Evolutionary conservation across 306 rosid genomes (phyloP).

Genomic region (Casuarina equisetifolia): DNA sequence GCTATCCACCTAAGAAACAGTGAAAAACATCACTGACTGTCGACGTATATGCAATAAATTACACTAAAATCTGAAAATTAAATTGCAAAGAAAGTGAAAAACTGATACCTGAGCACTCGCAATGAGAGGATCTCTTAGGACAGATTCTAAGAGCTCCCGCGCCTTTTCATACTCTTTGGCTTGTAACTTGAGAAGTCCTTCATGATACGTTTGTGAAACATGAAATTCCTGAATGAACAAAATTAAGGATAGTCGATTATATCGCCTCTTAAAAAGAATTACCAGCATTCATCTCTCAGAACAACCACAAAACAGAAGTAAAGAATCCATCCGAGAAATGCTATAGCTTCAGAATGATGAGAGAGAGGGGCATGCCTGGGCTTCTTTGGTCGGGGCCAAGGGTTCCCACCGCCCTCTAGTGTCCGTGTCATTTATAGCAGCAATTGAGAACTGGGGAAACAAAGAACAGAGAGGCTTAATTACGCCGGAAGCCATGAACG

Average conservation of each 20-base stretch:
- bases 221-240: conserved; percentile 76
- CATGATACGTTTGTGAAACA: conserved; percentile 90
- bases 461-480: background rate
- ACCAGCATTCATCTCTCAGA: background rate
- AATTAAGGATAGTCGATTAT: background rate
- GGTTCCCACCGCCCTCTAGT: conserved; percentile 85
- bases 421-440: conserved; percentile 92
- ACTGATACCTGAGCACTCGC: conserved; percentile 59
- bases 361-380: conserved; percentile 59
- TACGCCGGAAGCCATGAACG: background rate
- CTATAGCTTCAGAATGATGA: background rate
- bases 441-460: conserved; percentile 72
- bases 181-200: conserved; percentile 84
- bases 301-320: background rate
- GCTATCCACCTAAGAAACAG: conserved; percentile 59
- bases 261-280: background rate
- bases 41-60: conserved; percentile 14
- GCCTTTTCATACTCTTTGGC: conserved; percentile 85
- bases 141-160: conserved; percentile 72
- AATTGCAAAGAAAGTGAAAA: conserved; percentile 2
- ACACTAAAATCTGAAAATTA: conserved; percentile 6
- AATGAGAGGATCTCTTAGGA: conserved; percentile 77
- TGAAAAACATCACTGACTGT: conserved; percentile 19
- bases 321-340: background rate
- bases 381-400: conserved; percentile 95